Conservation (phyloP, 805 yeast genomes). For the Saccharomyces cerevisiae region DNA sequence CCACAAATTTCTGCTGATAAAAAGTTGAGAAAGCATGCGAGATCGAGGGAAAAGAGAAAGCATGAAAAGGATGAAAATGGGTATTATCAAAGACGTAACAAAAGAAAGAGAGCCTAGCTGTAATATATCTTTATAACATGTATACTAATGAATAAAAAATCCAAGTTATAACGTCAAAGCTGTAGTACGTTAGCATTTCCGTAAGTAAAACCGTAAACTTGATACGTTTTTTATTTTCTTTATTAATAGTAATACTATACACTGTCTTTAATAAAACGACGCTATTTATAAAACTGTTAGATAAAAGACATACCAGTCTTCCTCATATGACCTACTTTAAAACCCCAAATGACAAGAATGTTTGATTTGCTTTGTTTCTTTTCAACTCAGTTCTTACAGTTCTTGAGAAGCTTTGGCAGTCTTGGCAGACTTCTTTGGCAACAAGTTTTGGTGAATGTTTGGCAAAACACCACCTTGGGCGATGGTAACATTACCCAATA, state of each 20-base stretch:
- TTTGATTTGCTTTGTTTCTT: constrained; percentile 1
- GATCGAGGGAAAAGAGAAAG: constrained; percentile 69
- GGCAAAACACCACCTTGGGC: constrained; percentile 99
- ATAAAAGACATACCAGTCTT: background rate
- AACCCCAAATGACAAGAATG: background rate
- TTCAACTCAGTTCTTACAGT: constrained; percentile 33
- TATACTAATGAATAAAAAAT: background rate
- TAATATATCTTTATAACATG: background rate
- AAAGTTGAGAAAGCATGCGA: constrained; percentile 66
- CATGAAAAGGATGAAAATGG: constrained; percentile 71
- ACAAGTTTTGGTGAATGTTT: constrained; percentile 88
- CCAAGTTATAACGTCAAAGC: too few species aligned
- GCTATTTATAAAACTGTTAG: background rate
- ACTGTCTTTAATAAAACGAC: background rate
- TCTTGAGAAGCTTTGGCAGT: constrained; percentile 58
- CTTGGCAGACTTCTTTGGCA: constrained; percentile 68
- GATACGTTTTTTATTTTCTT: background rate
- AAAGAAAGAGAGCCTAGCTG: constrained; percentile 27
- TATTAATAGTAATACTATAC: background rate
- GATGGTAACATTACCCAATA: constrained; percentile 86
- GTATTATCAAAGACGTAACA: constrained; percentile 57
- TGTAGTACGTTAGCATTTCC: too few species aligned
- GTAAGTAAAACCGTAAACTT: background rate
- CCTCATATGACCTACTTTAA: background rate
- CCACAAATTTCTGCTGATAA: constrained; percentile 79